Percentiles rank a stretch among this genome's conserved stretches.
phyloP scores from a whole-genome alignment of 225 moss, liverwort and hornwort species.

The Climacium dendroides region DNA sequence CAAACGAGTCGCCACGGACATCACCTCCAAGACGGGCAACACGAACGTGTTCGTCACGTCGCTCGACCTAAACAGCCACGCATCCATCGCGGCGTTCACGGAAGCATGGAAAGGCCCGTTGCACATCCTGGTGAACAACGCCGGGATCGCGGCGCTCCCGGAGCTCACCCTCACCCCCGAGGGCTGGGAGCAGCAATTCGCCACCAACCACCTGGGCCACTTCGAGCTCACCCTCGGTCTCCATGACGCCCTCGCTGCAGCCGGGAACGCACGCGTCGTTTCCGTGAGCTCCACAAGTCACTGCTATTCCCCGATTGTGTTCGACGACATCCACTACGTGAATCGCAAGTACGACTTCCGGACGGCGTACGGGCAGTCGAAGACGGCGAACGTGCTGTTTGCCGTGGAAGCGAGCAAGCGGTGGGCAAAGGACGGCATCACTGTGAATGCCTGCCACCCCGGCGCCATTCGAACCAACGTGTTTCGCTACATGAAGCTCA shows the following conservation, averaged over 20 bases:
- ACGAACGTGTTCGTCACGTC: background rate
- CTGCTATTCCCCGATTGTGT: background rate
- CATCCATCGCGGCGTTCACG: background rate
- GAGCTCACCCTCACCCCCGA: background rate
- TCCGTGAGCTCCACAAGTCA: background rate
- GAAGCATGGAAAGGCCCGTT: background rate
- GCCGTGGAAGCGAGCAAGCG: background rate
- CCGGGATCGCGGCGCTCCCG: background rate
- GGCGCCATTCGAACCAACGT: background rate
- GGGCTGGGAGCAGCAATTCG: background rate
- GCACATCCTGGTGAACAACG: background rate
- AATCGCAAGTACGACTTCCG: background rate
- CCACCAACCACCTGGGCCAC: background rate
- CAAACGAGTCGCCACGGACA: background rate
- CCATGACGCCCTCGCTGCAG: background rate
- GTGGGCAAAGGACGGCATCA: background rate
- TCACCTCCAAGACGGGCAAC: background rate
- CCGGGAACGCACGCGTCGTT: background rate
- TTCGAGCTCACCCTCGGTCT: background rate
- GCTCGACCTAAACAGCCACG: background rate
- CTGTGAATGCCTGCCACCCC: background rate
- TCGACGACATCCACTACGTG: background rate
- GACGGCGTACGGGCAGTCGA: background rate
- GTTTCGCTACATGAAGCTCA: background rate
- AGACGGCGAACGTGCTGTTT: background rate